A percentile compares a stretch with the other conserved stretches of the same genome.
Evolutionary conservation across 495 filamentous ascomycete species (phyloP).

Genomic region (Pseudomonodictys pantanalensis): DNA sequence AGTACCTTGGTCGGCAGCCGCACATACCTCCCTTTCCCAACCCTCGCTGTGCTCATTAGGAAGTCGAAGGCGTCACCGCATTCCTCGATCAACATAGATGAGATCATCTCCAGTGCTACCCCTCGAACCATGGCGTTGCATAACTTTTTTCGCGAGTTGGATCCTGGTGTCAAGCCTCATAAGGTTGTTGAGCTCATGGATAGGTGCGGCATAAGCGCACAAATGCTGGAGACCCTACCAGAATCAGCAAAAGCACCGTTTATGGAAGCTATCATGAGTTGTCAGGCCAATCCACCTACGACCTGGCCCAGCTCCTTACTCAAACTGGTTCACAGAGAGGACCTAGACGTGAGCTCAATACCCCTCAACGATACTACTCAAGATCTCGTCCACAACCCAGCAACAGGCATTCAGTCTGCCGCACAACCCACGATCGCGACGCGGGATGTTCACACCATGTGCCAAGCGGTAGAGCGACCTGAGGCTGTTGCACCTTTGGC

Average conservation of each 20-base stretch:
- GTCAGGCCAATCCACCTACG: conserved; percentile 74
- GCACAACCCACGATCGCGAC: conserved; percentile 40
- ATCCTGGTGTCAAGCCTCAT: conserved; percentile 1
- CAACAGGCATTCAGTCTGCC: conserved; percentile 37
- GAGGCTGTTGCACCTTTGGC: conserved; percentile 38
- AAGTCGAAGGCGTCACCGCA: conserved; percentile 30
- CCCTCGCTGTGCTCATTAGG: conserved; percentile 28
- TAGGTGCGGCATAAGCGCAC: conserved; percentile 53
- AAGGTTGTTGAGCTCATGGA: conserved; percentile 57
- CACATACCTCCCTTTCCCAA: conserved; percentile 21
- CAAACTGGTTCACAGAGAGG: conserved; percentile 74
- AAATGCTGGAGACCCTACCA: conserved; percentile 74
- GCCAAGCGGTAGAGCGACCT: conserved; percentile 51
- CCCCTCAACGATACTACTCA: conserved; percentile 9
- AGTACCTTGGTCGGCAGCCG: conserved; percentile 42
- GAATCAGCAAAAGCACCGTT: conserved; percentile 75
- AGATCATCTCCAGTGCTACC: conserved; percentile 22
- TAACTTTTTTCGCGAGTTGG: conserved; percentile 41
- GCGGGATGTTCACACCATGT: conserved; percentile 71
- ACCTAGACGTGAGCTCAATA: conserved; percentile 49
- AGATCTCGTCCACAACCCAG: conserved; percentile 41
- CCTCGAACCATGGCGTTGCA: conserved; percentile 28
- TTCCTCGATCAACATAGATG: conserved; percentile 23
- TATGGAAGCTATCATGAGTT: conserved; percentile 77
- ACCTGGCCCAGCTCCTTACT: conserved; percentile 70